Evolutionary conservation across 768 basidiomycete species (phyloP).

Genomic region (Rhodotorula graminis): DNA sequence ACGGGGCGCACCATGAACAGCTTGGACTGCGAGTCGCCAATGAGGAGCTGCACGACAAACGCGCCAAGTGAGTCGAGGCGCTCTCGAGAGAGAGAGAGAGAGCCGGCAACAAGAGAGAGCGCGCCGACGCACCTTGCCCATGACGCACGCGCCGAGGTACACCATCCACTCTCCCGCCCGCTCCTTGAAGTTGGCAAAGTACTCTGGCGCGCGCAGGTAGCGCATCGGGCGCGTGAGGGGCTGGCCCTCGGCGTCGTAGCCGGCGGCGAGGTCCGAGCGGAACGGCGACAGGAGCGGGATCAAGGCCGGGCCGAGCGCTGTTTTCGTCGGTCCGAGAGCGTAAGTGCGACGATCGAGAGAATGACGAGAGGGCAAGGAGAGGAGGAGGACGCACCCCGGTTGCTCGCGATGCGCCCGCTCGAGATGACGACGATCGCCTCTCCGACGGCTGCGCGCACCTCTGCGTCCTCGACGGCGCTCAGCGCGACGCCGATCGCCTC

Average conservation of each 20-base stretch:
- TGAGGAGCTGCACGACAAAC: constrained; percentile 14
- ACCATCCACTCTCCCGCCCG: constrained; percentile 32
- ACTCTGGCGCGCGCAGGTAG: constrained; percentile 69
- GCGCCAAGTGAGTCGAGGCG: too few species aligned
- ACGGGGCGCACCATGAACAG: constrained; percentile 30
- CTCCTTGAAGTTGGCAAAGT: constrained; percentile 68
- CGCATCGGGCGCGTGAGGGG: constrained; percentile 41
- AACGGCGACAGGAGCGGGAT: constrained; percentile 33
- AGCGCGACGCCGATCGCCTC: constrained; percentile 65
- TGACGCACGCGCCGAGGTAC: constrained; percentile 38
- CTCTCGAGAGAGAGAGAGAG: not conserved
- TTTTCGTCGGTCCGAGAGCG: too few species aligned
- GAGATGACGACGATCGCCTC: constrained; percentile 62
- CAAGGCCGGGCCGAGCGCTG: constrained; percentile 29
- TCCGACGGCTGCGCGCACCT: constrained; percentile 68
- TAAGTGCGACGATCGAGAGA: not conserved
- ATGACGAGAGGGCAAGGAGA: too few species aligned
- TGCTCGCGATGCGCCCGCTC: constrained; percentile 68
- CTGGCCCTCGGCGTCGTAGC: not conserved
- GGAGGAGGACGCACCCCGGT: constrained; percentile 57
- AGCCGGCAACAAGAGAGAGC: not conserved
- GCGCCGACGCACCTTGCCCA: constrained; percentile 37
- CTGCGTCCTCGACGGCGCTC: constrained; percentile 56
- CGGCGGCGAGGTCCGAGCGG: constrained; percentile 11
- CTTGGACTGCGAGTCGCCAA: constrained; percentile 31